These are phyloP conservation scores for Alternaria atra DNA, from an alignment of 2,329 filamentous ascomycete genomes.

Conservation along the genomic window DNA sequence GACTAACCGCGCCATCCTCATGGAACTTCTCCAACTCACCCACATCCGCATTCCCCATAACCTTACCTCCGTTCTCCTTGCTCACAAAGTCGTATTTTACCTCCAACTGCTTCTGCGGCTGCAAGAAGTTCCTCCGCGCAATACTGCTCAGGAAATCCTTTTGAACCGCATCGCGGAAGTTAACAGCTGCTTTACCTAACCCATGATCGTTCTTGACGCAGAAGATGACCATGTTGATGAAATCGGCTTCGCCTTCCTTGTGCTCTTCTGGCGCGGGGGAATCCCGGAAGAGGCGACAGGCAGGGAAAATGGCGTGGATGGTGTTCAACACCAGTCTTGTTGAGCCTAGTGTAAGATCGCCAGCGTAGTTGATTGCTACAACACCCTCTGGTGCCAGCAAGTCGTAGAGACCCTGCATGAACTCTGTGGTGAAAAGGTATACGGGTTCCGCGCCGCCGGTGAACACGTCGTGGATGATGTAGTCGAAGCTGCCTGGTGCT, in stretches of 20 bases:
- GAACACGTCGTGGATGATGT: slow-evolving; percentile 97
- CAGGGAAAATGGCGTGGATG: slow-evolving; percentile 82
- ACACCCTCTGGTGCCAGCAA: slow-evolving; percentile 81
- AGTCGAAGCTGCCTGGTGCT: slow-evolving; percentile 71
- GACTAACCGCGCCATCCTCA: slow-evolving; percentile 77
- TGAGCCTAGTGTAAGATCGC: slow-evolving; percentile 80
- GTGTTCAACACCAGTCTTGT: slow-evolving; percentile 83
- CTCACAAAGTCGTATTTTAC: slow-evolving; percentile 45
- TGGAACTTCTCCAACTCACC: slow-evolving; percentile 75
- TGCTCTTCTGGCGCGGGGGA: slow-evolving; percentile 61
- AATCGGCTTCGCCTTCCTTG: slow-evolving; percentile 63
- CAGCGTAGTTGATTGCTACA: slow-evolving; percentile 96
- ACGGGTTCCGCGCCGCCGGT: slow-evolving; percentile 94
- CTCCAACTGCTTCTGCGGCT: slow-evolving; percentile 76
- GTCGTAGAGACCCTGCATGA: slow-evolving; percentile 73
- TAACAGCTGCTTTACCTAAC: slow-evolving; percentile 55
- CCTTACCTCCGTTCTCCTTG: slow-evolving; percentile 54
- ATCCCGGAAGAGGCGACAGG: slow-evolving; percentile 91
- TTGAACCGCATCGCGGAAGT: slow-evolving; percentile 71
- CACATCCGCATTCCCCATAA: slow-evolving; percentile 72
- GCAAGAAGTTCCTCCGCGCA: slow-evolving; percentile 73
- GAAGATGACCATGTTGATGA: slow-evolving; percentile 97
- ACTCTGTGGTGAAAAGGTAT: slow-evolving; percentile 85
- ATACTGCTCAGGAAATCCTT: slow-evolving; percentile 77
- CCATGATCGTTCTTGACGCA: slow-evolving; percentile 72